Percentiles rank a stretch among this genome's conserved stretches.
Conservation (phyloP, 495 filamentous ascomycete genomes). For the Talaromyces stipitatus region DNA sequence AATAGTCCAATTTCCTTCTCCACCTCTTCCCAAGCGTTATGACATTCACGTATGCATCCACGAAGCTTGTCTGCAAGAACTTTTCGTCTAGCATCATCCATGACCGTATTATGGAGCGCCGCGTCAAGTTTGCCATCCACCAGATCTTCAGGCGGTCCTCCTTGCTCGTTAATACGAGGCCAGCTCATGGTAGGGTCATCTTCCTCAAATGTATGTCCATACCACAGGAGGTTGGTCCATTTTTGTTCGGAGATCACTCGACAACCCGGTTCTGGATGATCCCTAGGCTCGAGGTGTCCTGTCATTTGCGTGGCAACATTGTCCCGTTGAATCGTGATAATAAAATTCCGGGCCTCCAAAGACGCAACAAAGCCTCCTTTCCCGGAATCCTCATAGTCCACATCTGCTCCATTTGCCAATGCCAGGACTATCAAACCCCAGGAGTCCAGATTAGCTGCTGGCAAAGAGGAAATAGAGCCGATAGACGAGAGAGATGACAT, state of each 20-base stretch:
- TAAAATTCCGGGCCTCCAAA: background rate
- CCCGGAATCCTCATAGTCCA: background rate
- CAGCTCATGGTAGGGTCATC: background rate
- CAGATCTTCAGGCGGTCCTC: background rate
- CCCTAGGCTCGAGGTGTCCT: background rate
- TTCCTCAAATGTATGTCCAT: background rate
- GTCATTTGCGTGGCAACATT: background rate
- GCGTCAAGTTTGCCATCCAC: background rate
- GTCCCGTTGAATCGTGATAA: background rate
- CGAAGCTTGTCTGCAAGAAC: background rate
- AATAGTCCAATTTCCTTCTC: background rate
- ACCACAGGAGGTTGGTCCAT: background rate
- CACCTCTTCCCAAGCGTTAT: background rate
- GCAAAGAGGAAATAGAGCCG: background rate
- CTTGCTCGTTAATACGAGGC: background rate
- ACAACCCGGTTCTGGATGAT: background rate
- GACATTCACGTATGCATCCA: background rate
- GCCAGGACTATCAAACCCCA: constrained; percentile 1
- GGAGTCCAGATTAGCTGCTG: background rate
- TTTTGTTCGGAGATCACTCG: background rate
- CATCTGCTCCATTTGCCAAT: background rate
- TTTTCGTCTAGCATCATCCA: background rate
- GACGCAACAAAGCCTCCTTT: background rate
- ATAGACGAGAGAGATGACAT: background rate
- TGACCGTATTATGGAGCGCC: background rate